Conservation (phyloP, 169 alveolate genomes). For the Eimeria necatrix region DNA sequence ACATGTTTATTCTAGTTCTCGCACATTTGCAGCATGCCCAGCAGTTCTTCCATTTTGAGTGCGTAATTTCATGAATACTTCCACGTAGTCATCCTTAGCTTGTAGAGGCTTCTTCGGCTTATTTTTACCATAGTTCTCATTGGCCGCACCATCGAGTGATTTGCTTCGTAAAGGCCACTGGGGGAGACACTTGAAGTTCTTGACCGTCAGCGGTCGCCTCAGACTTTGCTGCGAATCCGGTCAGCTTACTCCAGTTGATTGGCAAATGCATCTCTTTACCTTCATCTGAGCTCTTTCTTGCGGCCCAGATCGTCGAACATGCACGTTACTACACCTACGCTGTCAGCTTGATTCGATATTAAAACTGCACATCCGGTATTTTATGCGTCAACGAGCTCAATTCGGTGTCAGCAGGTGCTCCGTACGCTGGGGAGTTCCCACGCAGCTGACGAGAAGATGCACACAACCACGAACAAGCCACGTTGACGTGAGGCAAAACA, state of each 20-base stretch:
- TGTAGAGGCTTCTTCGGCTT: not conserved
- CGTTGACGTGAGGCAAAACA: not conserved
- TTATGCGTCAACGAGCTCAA: not conserved
- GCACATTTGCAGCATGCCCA: too few relatives aligned
- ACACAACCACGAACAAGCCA: not conserved
- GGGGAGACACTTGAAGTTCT: slow-evolving; percentile 58
- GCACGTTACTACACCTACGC: slow-evolving; percentile 62
- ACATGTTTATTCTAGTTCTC: too few relatives aligned
- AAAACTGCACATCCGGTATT: slow-evolving; percentile 17
- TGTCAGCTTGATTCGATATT: slow-evolving; percentile 54
- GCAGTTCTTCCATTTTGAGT: too few relatives aligned
- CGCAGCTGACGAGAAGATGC: not conserved
- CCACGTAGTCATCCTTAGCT: too few relatives aligned
- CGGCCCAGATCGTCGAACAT: slow-evolving; percentile 66
- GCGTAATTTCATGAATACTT: too few relatives aligned
- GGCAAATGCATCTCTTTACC: not conserved
- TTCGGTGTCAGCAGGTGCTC: not conserved
- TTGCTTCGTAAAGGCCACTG: slow-evolving; percentile 36
- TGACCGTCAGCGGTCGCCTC: slow-evolving; percentile 62
- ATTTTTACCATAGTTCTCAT: slow-evolving; percentile 44
- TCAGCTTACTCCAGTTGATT: not conserved
- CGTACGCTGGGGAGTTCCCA: not conserved
- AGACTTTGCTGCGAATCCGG: not conserved
- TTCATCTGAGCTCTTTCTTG: not conserved
- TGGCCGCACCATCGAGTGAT: slow-evolving; percentile 19